Conservation (phyloP, 2,329 filamentous ascomycete species). For the Ophiocordyceps robertsii region DNA sequence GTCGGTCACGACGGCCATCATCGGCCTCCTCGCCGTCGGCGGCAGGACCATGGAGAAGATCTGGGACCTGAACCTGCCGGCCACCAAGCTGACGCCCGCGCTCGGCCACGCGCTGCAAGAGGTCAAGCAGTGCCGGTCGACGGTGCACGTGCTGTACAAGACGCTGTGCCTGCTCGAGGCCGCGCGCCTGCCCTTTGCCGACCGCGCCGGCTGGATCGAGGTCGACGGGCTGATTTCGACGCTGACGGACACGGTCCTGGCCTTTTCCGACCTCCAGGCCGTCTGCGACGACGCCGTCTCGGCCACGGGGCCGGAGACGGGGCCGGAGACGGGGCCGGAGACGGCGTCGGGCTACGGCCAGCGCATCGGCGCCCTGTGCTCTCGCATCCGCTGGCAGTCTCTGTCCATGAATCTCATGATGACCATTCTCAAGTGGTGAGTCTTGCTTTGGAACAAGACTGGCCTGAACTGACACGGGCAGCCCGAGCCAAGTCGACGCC, state of each 20-base stretch:
- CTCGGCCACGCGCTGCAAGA: conserved; percentile 19
- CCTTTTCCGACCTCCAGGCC: conserved; percentile 18
- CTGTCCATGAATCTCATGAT: conserved; percentile 26
- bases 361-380: conserved; percentile 14
- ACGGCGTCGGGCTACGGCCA: conserved; percentile 9
- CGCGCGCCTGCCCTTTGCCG: conserved; percentile 18
- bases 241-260: conserved; percentile 21
- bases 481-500: conserved; percentile 21
- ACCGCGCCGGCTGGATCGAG: conserved; percentile 21
- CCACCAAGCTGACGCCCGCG: conserved; percentile 12
- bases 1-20: conserved; percentile 21
- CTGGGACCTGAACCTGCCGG: conserved; percentile 18
- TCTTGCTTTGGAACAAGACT: no score
- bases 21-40: conserved; percentile 21
- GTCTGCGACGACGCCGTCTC: conserved; percentile 14
- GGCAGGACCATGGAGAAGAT: conserved; percentile 19
- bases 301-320: no score
- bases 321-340: no score
- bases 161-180: conserved; percentile 19
- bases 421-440: conserved; percentile 24
- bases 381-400: conserved; percentile 22
- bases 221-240: conserved; percentile 20
- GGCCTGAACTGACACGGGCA: conserved; percentile 5
- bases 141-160: conserved; percentile 21
- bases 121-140: conserved; percentile 23